Conservation (phyloP, 1,139 yeast species). For the Chernovozyma aurita region DNA sequence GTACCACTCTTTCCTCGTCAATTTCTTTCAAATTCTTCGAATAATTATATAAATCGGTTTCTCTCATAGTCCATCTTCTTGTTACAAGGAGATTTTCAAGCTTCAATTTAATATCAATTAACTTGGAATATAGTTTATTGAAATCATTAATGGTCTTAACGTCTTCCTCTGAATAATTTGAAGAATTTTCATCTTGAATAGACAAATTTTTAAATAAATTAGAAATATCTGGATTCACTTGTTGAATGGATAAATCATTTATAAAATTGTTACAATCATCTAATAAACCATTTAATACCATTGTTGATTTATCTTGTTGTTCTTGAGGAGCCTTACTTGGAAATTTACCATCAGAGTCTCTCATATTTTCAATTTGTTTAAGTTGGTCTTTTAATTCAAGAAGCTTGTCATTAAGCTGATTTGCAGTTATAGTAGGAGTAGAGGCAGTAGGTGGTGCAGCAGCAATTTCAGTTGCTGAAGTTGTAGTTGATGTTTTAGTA, state of each 20-base stretch:
- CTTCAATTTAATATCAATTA: constrained; percentile 63
- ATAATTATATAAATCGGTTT: constrained; percentile 83
- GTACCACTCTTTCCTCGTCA: constrained; percentile 59
- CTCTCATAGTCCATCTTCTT: constrained; percentile 94
- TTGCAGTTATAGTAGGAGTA: background rate
- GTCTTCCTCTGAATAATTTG: constrained; percentile 3
- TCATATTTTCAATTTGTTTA: constrained; percentile 25
- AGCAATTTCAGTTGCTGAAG: background rate
- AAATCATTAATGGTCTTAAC: constrained; percentile 13
- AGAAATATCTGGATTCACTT: constrained; percentile 28
- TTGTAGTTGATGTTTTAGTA: background rate
- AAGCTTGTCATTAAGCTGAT: constrained; percentile 8
- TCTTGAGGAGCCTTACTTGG: constrained; percentile 19
- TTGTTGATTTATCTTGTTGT: constrained; percentile 25
- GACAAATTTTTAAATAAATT: constrained; percentile 20
- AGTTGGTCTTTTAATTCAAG: constrained; percentile 20
- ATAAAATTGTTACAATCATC: constrained; percentile 80
- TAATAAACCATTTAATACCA: constrained; percentile 63
- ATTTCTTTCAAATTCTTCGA: constrained; percentile 69
- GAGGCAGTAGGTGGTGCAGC: background rate
- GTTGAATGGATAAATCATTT: constrained; percentile 62
- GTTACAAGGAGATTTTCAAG: constrained; percentile 82
- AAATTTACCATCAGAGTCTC: constrained; percentile 36
- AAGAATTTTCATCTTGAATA: constrained; percentile 14
- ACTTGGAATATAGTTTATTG: constrained; percentile 26